Conservation (phyloP, 139 green algal species). For the Closterium sp. region DNA sequence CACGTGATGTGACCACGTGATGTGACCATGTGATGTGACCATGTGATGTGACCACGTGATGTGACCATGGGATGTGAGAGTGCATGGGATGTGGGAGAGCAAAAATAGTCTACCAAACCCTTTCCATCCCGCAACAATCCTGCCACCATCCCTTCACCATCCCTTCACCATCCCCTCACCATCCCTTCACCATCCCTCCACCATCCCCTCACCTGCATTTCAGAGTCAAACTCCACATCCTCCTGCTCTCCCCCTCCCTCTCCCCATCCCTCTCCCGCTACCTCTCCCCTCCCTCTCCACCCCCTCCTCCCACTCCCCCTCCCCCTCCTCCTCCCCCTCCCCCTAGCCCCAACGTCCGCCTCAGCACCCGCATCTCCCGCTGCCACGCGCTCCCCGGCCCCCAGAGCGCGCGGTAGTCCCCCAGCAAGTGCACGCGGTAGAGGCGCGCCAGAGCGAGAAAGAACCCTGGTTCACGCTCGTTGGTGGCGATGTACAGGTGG, state of each 20-base stretch:
- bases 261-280: no score
- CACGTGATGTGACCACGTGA: no score
- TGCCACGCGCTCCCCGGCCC: not conserved
- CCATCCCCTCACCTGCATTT: not conserved
- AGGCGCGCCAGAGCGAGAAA: not conserved
- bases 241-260: not conserved
- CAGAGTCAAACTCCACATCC: not conserved
- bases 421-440: not conserved
- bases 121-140: no score
- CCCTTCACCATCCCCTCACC: no score
- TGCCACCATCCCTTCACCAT: no score
- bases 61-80: no score
- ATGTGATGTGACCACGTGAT: no score
- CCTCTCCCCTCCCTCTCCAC: no score
- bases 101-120: no score
- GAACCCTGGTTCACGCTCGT: not conserved
- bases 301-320: not conserved
- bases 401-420: not conserved
- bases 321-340: not conserved
- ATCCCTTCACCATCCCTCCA: no score
- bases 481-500: not conserved
- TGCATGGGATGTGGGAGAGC: no score
- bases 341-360: not conserved
- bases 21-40: no score
- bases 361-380: not conserved